Percentiles rank a stretch among this genome's conserved stretches.
Evolutionary conservation across 2,329 filamentous ascomycete species (phyloP).

Genomic region (Fonsecaea nubica): DNA sequence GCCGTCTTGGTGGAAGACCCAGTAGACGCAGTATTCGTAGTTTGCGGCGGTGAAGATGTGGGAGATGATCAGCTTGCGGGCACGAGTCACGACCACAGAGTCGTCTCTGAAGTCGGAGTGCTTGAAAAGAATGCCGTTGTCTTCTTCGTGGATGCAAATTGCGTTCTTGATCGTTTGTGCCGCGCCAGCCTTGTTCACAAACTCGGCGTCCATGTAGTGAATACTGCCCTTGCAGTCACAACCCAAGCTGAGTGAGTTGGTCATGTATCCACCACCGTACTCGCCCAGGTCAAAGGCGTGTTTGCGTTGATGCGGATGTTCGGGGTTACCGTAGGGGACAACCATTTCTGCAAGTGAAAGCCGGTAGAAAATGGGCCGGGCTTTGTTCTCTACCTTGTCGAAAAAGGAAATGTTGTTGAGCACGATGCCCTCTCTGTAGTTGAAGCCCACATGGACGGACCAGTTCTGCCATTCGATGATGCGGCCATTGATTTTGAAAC

Average conservation of each 20-base stretch:
- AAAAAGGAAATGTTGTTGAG: constrained; percentile 89
- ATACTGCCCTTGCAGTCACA: constrained; percentile 82
- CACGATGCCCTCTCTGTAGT: constrained; percentile 90
- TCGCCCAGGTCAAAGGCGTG: constrained; percentile 57
- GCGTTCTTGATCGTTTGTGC: constrained; percentile 87
- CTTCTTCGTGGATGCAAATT: constrained; percentile 94
- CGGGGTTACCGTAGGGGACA: constrained; percentile 70
- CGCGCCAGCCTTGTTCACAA: constrained; percentile 68
- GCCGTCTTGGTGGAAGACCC: constrained; percentile 91
- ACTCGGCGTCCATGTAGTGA: constrained; percentile 87
- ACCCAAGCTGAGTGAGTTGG: constrained; percentile 54
- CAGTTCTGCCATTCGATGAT: constrained; percentile 90
- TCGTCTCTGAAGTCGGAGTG: constrained; percentile 93
- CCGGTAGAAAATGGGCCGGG: constrained; percentile 83
- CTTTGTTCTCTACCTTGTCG: constrained; percentile 71
- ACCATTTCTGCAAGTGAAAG: constrained; percentile 93
- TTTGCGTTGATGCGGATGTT: constrained; percentile 57
- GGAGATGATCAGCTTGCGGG: constrained; percentile 82
- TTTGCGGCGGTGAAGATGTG: constrained; percentile 96
- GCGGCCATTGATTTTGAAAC: constrained; percentile 77
- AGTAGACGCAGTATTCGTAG: constrained; percentile 89
- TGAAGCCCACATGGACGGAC: constrained; percentile 92
- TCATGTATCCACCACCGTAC: constrained; percentile 58
- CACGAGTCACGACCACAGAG: constrained; percentile 82
- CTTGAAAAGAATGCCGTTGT: constrained; percentile 90